Base-by-base conservation (phyloP, 352 stramenopile species). In the Phytophthora rubi region DNA sequence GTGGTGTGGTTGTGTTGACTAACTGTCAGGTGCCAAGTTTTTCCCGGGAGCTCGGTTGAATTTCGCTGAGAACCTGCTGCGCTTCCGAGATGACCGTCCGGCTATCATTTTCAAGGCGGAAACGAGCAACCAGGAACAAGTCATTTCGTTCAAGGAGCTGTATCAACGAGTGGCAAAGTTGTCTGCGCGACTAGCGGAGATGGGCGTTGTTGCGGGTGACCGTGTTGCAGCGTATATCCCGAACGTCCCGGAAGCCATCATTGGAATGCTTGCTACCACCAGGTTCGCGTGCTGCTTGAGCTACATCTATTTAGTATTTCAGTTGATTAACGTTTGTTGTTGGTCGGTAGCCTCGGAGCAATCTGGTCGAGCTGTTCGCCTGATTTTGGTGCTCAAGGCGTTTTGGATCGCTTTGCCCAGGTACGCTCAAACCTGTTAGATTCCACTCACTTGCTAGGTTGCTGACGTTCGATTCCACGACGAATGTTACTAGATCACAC, bases 351-450 rank as follows among this genome's bases (percentile, higher is more conserved):
- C 54, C 65, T 93, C 33, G 85, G 83, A 6, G 86, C 82, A 9
- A 78, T 91, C 23, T 93, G 80, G 81, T 93, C 86, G 33, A 93
- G 82, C 57, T 97, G 89, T 73, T 97, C 89, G 18, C 88, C 89
- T 7, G 89, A 97, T 66, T 97, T 97, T 64, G 89, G 89, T n/a
- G 79, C 88, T 5, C 79, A 90, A 57, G 89, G 89, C 4, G 85
- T 97, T 28, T 71, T 92, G 16, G 89, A 97, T 63, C 79, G 89
- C 26, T 92, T 97, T 68, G 81, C 84, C 15, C 89, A 96, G 76
- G 75, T 73, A 64, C 53, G 35, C 35, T 44, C 2, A 32, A 53
- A 26, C 57, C 18, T 52, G n/a, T 30, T 53, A 32, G 45, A 6
- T 18, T 26, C 18, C 8, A 23, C 10, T 26, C n/a, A 18, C n/a